Conservation (phyloP, 495 filamentous ascomycete genomes). For the Ramalina intermedia region DNA sequence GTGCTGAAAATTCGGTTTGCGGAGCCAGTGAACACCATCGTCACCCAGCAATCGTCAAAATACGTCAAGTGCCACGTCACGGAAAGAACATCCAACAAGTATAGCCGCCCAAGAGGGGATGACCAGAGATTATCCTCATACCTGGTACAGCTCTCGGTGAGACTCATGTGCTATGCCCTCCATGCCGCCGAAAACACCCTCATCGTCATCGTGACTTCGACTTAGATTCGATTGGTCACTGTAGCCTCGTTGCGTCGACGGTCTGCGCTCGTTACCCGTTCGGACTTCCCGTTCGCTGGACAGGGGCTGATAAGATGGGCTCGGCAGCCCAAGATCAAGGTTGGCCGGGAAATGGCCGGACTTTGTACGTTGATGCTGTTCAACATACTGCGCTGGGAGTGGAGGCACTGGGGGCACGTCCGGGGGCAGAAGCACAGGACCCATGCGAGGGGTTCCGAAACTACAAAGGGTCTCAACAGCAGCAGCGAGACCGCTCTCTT, state of each 20-base stretch:
- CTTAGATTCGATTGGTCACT: conserved; percentile 51
- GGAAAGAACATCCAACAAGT: background rate
- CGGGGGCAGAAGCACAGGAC: conserved; percentile 51
- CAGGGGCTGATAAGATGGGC: conserved; percentile 22
- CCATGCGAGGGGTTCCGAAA: conserved; percentile 64
- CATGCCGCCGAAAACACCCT: conserved; percentile 91
- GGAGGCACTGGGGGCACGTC: conserved; percentile 82
- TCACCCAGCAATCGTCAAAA: background rate
- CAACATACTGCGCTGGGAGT: conserved; percentile 54
- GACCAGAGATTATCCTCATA: background rate
- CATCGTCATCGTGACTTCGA: conserved; percentile 84
- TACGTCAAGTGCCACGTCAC: background rate
- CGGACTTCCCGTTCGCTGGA: conserved; percentile 23
- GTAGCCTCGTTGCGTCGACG: conserved; percentile 13
- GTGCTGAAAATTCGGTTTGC: conserved; percentile 16
- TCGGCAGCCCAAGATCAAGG: conserved; percentile 37
- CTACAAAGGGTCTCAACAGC: conserved; percentile 80
- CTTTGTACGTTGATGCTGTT: conserved; percentile 27
- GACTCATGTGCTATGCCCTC: conserved; percentile 50
- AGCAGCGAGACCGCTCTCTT: conserved; percentile 67
- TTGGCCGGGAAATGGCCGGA: conserved; percentile 23
- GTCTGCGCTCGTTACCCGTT: conserved; percentile 16
- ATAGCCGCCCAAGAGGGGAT: background rate
- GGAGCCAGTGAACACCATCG: conserved; percentile 15
- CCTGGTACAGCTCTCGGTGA: background rate